phyloP scores from a whole-genome alignment of 352 stramenopile genomes.

The Phytophthora brassicae region DNA sequence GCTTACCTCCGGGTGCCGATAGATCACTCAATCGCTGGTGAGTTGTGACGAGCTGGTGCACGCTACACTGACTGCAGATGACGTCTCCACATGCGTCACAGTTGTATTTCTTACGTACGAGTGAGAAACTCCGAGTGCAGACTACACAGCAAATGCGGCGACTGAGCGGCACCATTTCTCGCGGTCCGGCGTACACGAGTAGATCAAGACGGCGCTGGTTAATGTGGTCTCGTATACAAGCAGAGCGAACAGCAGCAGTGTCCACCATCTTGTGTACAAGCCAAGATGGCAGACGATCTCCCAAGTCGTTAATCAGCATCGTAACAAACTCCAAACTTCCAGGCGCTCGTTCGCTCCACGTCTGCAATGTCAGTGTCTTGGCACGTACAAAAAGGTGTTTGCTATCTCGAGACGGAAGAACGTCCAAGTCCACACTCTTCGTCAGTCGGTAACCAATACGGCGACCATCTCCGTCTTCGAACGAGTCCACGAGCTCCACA shows the following conservation, averaged over 20 bases:
- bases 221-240: conserved; percentile 77
- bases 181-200: conserved; percentile 63
- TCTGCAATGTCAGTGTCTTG: conserved; percentile 78
- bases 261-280: conserved; percentile 86
- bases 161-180: conserved; percentile 70
- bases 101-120: conserved; percentile 87
- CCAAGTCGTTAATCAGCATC: conserved; percentile 84
- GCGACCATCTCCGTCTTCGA: conserved; percentile 59
- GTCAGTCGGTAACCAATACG: conserved; percentile 70
- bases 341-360: conserved; percentile 57
- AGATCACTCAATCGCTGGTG: conserved; percentile 39
- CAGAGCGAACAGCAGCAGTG: conserved; percentile 67
- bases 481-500: conserved; percentile 82
- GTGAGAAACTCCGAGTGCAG: conserved; percentile 82
- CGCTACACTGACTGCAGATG: conserved; percentile 79
- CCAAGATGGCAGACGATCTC: conserved; percentile 73
- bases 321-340: conserved; percentile 72
- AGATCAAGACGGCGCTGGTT: conserved; percentile 76
- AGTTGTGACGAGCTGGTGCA: conserved; percentile 71
- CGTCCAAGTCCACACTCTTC: conserved; percentile 76
- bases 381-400: conserved; percentile 65
- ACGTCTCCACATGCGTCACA: conserved; percentile 80
- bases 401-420: conserved; percentile 43
- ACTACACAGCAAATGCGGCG: conserved; percentile 77
- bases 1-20: conserved; percentile 48